phyloP scores from a whole-genome alignment of 148 eudicot genomes.

The Vaccinium vitisidaea region DNA sequence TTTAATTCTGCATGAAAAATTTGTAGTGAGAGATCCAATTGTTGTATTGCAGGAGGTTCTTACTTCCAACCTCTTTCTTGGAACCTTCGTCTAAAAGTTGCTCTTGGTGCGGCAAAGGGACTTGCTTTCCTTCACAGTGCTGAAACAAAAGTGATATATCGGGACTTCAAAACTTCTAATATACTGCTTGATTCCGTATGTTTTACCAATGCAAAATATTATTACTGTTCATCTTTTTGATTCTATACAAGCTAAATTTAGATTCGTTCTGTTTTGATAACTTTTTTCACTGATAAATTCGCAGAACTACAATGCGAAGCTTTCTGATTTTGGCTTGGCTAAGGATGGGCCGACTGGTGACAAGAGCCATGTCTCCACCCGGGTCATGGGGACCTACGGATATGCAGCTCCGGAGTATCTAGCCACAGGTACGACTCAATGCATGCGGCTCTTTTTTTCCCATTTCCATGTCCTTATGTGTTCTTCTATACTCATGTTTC shows the following conservation, averaged over 20 bases:
- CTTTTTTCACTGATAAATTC: slow-evolving; percentile 5
- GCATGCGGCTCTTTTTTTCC: background rate
- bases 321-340: slow-evolving; percentile 92
- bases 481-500: background rate
- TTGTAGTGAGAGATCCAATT: background rate
- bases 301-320: slow-evolving; percentile 82
- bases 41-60: slow-evolving; percentile 65
- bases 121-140: slow-evolving; percentile 85
- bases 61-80: slow-evolving; percentile 94
- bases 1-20: background rate
- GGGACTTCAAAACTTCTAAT: slow-evolving; percentile 90
- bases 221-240: background rate
- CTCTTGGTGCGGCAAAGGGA: slow-evolving; percentile 92
- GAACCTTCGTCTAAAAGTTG: slow-evolving; percentile 79
- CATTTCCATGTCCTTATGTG: background rate
- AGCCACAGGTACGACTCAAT: slow-evolving; percentile 66
- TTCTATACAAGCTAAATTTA: background rate
- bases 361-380: slow-evolving; percentile 88
- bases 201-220: background rate
- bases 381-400: slow-evolving; percentile 91
- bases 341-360: slow-evolving; percentile 90
- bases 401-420: slow-evolving; percentile 96
- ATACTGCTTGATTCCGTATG: slow-evolving; percentile 82
- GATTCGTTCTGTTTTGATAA: background rate
- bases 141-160: slow-evolving; percentile 76